A percentile compares a stretch with the other conserved stretches of the same genome.
phyloP scores from a whole-genome alignment of 2,329 filamentous ascomycete species.

The Penicillium sp. region DNA sequence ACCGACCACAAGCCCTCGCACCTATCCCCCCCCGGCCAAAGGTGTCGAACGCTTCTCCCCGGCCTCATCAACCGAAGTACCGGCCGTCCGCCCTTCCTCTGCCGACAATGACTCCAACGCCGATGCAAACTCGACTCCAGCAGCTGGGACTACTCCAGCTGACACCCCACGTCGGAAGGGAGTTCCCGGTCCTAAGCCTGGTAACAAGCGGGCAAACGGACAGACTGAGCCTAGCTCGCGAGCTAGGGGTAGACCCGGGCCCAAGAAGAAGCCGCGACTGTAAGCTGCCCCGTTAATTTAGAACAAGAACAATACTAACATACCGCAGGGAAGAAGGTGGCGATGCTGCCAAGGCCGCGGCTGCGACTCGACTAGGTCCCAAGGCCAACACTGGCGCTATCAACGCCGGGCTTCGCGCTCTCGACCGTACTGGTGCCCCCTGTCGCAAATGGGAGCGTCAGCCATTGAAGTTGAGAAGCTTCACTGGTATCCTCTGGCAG shows the following conservation, averaged over 20 bases:
- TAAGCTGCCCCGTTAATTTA: conserved; percentile 54
- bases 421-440: conserved; percentile 87
- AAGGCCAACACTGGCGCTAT: conserved; percentile 97
- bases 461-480: conserved; percentile 81
- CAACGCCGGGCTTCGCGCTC: conserved; percentile 89
- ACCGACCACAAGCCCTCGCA: conserved; percentile 22
- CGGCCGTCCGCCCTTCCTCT: conserved; percentile 36
- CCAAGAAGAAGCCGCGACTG: conserved; percentile 94
- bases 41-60: conserved; percentile 35
- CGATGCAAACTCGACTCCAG: conserved; percentile 40
- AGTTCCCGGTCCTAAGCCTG: conserved; percentile 65
- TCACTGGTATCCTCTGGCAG: conserved; percentile 82
- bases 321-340: conserved; percentile 51
- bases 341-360: conserved; percentile 40
- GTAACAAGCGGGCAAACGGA: conserved; percentile 54
- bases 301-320: not conserved
- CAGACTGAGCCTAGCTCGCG: conserved; percentile 51
- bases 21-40: conserved; percentile 23
- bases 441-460: conserved; percentile 89
- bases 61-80: conserved; percentile 35
- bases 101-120: conserved; percentile 43
- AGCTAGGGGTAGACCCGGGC: conserved; percentile 80
- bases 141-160: conserved; percentile 37
- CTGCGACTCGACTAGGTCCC: conserved; percentile 79
- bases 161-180: conserved; percentile 71